Conservation (phyloP, 371 early-diverging fungal species). For the Mucor indicus region DNA sequence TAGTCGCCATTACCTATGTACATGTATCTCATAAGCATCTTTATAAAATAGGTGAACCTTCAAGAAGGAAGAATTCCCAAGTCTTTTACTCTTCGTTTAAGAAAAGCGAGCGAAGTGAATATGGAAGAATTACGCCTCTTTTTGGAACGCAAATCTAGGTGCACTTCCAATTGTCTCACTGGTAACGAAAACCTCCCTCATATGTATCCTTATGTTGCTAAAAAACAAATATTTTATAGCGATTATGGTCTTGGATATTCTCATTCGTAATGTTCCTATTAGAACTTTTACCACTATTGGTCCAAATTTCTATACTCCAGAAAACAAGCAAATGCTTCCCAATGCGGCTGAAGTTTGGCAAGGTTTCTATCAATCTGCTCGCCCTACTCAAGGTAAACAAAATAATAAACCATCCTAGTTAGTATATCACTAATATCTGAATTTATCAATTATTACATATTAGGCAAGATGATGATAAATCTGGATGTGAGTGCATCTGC, state of each 20-base stretch:
- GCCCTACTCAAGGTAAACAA: conserved; percentile 62
- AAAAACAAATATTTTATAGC: conserved; percentile 33
- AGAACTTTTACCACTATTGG: conserved; percentile 71
- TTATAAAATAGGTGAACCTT: conserved; percentile 20
- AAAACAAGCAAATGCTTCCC: conserved; percentile 50
- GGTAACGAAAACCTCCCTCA: conserved; percentile 20
- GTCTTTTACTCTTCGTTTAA: conserved; percentile 42
- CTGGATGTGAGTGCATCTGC: conserved; percentile 85
- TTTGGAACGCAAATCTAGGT: conserved; percentile 34
- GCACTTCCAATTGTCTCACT: conserved; percentile 42
- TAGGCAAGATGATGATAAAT: conserved; percentile 70
- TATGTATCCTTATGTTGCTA: background rate
- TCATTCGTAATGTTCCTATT: conserved; percentile 76
- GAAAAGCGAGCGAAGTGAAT: conserved; percentile 54
- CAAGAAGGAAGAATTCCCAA: conserved; percentile 25
- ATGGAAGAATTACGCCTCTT: conserved; percentile 54
- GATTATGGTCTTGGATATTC: conserved; percentile 79
- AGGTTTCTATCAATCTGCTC: conserved; percentile 85
- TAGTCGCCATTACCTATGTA: background rate
- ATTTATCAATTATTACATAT: background rate
- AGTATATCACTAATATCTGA: background rate
- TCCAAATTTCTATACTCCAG: conserved; percentile 82
- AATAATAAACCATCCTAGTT: background rate
- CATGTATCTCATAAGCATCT: background rate
- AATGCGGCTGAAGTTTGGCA: conserved; percentile 90